Conservation (phyloP, 2,329 filamentous ascomycete species). For the Dactylonectria estremocensis region DNA sequence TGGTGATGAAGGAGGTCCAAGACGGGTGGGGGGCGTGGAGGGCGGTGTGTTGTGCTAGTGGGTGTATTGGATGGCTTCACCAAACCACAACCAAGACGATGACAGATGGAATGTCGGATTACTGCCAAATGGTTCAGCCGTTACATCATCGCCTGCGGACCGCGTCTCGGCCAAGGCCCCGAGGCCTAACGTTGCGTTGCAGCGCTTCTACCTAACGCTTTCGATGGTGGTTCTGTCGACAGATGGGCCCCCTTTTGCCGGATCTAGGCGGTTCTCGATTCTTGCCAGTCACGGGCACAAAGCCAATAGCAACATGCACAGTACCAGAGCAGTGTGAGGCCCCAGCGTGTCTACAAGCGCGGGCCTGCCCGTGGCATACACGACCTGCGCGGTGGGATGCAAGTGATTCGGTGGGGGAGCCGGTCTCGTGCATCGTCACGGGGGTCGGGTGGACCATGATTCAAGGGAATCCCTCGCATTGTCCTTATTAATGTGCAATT, state of each 20-base stretch:
- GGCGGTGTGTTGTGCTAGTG: conserved; percentile 43
- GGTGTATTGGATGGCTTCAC: conserved; percentile 43
- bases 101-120: conserved; percentile 14
- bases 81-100: conserved; percentile 35
- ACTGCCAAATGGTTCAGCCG: neutral
- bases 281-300: conserved; percentile 19
- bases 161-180: neutral
- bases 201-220: conserved; percentile 2
- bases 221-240: neutral
- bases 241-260: neutral
- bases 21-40: conserved; percentile 45
- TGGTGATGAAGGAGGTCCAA: conserved; percentile 36
- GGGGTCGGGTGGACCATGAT: conserved; percentile 25
- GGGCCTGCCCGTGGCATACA: conserved; percentile 36
- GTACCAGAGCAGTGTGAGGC: conserved; percentile 17
- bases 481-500: neutral
- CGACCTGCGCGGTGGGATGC: conserved; percentile 39
- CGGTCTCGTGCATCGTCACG: conserved; percentile 46
- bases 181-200: conserved; percentile 3
- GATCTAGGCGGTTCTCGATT: neutral
- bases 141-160: neutral
- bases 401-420: conserved; percentile 40
- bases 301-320: conserved; percentile 28
- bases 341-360: conserved; percentile 28
- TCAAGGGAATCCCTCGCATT: conserved; percentile 8